Percentiles rank a stretch among this genome's conserved stretches.
Evolutionary conservation across 2,329 filamentous ascomycete species (phyloP).

Genomic region (Sphaerulina vaccinii): DNA sequence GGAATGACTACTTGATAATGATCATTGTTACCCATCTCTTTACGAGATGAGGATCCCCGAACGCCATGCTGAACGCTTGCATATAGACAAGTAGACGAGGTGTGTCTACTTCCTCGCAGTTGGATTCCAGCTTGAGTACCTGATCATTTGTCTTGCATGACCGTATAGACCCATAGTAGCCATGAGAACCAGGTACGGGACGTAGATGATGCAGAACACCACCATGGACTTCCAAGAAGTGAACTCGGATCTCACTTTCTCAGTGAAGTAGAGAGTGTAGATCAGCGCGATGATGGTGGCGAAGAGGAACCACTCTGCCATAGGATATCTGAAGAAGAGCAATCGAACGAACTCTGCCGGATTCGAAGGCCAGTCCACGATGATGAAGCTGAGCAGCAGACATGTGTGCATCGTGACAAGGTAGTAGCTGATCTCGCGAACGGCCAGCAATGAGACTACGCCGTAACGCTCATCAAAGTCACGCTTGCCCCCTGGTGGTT

Average conservation of each 20-base stretch:
- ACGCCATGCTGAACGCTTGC: not conserved
- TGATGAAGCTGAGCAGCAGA: slow-evolving; percentile 47
- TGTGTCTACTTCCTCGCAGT: slow-evolving; percentile 38
- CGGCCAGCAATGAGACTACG: slow-evolving; percentile 46
- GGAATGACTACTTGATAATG: no score
- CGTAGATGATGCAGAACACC: slow-evolving; percentile 45
- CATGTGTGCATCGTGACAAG: slow-evolving; percentile 52
- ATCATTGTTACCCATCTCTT: no score
- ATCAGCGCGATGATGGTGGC: slow-evolving; percentile 44
- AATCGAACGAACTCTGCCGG: slow-evolving; percentile 41
- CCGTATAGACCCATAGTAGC: slow-evolving; percentile 50
- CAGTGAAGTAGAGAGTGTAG: slow-evolving; percentile 49
- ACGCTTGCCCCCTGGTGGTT: slow-evolving; percentile 41
- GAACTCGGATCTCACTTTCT: slow-evolving; percentile 48
- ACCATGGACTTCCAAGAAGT: slow-evolving; percentile 43
- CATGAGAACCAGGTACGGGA: slow-evolving; percentile 46
- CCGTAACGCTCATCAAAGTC: slow-evolving; percentile 44
- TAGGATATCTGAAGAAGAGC: slow-evolving; percentile 50
- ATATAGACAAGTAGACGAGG: not conserved
- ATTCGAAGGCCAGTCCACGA: slow-evolving; percentile 45
- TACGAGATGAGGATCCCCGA: no score
- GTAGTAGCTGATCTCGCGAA: slow-evolving; percentile 50
- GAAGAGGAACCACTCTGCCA: slow-evolving; percentile 48
- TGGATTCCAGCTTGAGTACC: slow-evolving; percentile 51
- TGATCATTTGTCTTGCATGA: slow-evolving; percentile 48